Evolutionary conservation across 164 flowering plant genomes (phyloP), one percentile per base, ranked within the genome.

Genomic region (Malania oleifera): DNA sequence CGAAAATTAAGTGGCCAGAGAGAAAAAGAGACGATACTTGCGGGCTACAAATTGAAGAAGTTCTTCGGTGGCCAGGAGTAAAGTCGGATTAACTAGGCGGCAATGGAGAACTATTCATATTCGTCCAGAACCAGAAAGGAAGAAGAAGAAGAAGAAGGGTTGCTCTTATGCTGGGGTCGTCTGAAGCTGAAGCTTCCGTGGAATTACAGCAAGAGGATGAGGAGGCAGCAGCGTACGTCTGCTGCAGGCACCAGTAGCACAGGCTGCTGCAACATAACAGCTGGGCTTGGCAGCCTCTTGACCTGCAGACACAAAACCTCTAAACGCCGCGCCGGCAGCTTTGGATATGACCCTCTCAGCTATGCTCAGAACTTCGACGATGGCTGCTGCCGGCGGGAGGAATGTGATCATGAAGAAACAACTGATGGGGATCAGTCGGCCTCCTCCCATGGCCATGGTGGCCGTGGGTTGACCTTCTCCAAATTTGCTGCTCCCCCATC

Each of bases 301-400:
- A n/a, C n/a, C n/a, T n/a, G n/a, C 70, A 63, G 23, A 63, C 26
- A 56, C 29, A 62, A 39, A 24, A 24, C n/a, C 14, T 47, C 46
- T 22, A 62, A 31, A 9, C 39, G 61, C 54, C 65, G 26, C n/a
- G 57, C 41, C 13, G 62, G 65, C 12, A 49, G 71, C 10, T 79
- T 69, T 65, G 71, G 66, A 69, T 80, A 80, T 59, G 78, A 71
- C 63, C 78, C 82, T 38, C 18, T 75, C 12, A 80, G 84, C 70
- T 80, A 80, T 31, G 66, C 84, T 55, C 76, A 75, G 55, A 80
- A 80, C 60, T 80, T 80, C 23, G 84, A 80, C 19, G 82, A 80
- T 9, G 70, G 80, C 15, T 53, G 57, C 28, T 57, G n/a, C n/a
- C n/a, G n/a, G n/a, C n/a, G 55, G 59, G 73, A 65, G 41, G 56